Base-by-base conservation (phyloP, 129 eudicot genomes). In the Deinandra increscens region DNA sequence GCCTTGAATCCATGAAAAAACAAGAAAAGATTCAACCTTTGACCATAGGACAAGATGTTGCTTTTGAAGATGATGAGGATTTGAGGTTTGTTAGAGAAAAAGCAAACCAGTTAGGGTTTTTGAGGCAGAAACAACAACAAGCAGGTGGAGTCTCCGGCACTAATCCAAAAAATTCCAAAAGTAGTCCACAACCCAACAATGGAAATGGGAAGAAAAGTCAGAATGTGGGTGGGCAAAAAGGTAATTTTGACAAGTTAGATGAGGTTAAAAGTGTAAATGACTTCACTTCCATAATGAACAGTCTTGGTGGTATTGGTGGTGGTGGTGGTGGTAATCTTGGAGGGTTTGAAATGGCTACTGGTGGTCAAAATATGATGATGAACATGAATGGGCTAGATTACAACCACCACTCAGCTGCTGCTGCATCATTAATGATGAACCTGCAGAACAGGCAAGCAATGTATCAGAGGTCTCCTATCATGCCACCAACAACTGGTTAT, bases 341-440 rank as follows among this genome's bases (percentile, higher is more conserved):
- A 19, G 81, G 81, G 10, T 64, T 50, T 69, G 82, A 80, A 69
- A 55, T 64, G 68, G 78, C 58, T 6, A 70, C 58, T 7, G 74
- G 72, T 43, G 71, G 81, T 79, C 77, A 76, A 68, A 66, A 81
- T 34, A 80, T 81, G 86, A 51, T 86, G 84, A 79, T 75, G 78
- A 81, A 71, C 72, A 74, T 77, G 84, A 81, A 85, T 74, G 80
- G 72, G 9, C 18, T 64, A 14, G 77, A 73, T 18, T 69, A 62
- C 81, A 73, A 68, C 39, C 14, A 59, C 73, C 70, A 60, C 42
- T 64, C 75, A 0, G 34, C 56, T 1, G 71, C 80, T 0, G 76
- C 77, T 9, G 76, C 93, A 20, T 58, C 85, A n/a, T 81, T 87
- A 84, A 81, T 85, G 93, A 83, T 81, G 88, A 84, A 83, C 71